These are phyloP conservation scores for Lachancea dasiensis DNA, from an alignment of 805 yeast species.

Conservation along the genomic window DNA sequence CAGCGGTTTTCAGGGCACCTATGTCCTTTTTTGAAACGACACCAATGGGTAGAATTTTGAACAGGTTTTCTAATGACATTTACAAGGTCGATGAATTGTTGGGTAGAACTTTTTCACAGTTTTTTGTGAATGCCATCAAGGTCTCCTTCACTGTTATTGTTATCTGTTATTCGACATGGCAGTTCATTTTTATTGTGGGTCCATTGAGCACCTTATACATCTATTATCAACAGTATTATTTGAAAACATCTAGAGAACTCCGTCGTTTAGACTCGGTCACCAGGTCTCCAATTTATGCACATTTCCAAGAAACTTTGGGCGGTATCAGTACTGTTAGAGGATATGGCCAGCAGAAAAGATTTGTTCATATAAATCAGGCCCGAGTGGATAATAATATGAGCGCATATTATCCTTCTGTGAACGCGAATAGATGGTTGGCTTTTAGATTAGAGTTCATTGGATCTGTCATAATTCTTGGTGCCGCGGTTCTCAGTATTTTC, in stretches of 20 bases:
- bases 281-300: constrained; percentile 75
- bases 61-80: constrained; percentile 87
- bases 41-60: constrained; percentile 86
- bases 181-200: constrained; percentile 60
- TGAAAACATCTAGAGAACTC: constrained; percentile 73
- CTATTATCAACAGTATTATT: constrained; percentile 70
- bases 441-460: constrained; percentile 90
- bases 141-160: constrained; percentile 74
- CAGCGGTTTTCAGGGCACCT: constrained; percentile 74
- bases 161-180: constrained; percentile 84
- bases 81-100: constrained; percentile 78
- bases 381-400: constrained; percentile 82
- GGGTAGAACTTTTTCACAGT: constrained; percentile 66
- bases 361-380: constrained; percentile 55
- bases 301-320: constrained; percentile 73
- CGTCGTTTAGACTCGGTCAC: constrained; percentile 78
- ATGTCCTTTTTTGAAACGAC: constrained; percentile 96
- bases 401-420: constrained; percentile 87
- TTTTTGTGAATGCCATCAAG: constrained; percentile 53
- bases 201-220: constrained; percentile 65
- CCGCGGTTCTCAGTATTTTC: constrained; percentile 76
- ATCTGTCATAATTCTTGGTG: constrained; percentile 75
- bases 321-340: constrained; percentile 77
- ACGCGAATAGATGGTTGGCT: constrained; percentile 96
- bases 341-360: constrained; percentile 58